Evolutionary conservation across 768 basidiomycete genomes (phyloP).

Genomic region (Macrolepiota fuliginosa): DNA sequence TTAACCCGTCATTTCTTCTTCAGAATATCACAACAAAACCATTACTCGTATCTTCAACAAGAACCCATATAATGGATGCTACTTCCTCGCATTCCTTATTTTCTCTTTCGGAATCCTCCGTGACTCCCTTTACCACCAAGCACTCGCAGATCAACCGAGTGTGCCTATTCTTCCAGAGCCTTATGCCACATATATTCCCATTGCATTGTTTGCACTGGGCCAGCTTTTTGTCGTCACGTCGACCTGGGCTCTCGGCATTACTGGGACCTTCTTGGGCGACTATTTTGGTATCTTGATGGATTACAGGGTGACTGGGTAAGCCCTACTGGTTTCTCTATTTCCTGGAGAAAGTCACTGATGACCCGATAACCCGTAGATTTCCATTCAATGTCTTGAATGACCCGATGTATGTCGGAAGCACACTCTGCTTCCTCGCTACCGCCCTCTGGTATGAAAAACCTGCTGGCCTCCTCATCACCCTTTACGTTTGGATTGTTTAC

Average conservation of each 20-base stretch:
- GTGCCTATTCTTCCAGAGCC: slow-evolving; percentile 64
- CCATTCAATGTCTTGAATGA: slow-evolving; percentile 92
- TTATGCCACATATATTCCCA: slow-evolving; percentile 56
- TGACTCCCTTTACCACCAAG: slow-evolving; percentile 76
- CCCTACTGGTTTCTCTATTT: slow-evolving; percentile 1
- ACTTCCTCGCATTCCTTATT: slow-evolving; percentile 81
- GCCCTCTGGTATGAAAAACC: slow-evolving; percentile 91
- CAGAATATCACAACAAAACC: slow-evolving; percentile 77
- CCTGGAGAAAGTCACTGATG: background rate
- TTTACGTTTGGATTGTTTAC: slow-evolving; percentile 85
- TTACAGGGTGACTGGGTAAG: slow-evolving; percentile 76
- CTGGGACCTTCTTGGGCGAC: slow-evolving; percentile 88
- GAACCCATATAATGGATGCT: slow-evolving; percentile 73
- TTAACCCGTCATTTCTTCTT: background rate
- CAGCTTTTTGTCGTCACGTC: slow-evolving; percentile 86
- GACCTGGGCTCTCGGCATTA: slow-evolving; percentile 89
- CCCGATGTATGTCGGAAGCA: slow-evolving; percentile 98
- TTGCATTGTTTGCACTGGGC: slow-evolving; percentile 62
- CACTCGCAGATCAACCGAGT: slow-evolving; percentile 75
- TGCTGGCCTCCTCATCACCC: slow-evolving; percentile 75
- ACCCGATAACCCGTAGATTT: slow-evolving; percentile 46
- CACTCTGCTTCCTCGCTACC: slow-evolving; percentile 82
- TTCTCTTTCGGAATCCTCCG: slow-evolving; percentile 84
- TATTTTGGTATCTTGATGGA: slow-evolving; percentile 90
- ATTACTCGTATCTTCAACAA: slow-evolving; percentile 83